Base-by-base conservation (phyloP, 2,329 filamentous ascomycete species). In the Fusarium robinianum region DNA sequence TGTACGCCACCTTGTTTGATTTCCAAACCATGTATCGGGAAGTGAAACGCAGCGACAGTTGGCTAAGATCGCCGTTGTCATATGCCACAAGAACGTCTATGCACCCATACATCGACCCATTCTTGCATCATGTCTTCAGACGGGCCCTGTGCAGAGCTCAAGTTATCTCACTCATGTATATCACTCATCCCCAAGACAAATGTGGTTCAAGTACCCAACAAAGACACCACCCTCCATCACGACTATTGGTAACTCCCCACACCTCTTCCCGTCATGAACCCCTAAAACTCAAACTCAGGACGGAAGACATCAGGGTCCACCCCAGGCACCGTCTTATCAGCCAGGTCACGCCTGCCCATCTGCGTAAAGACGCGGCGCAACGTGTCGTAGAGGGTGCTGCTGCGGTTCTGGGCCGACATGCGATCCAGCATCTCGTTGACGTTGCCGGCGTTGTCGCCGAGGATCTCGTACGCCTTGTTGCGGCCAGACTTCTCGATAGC, bases 361-460 rank as follows among this genome's bases (percentile, higher is more conserved):
- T 95, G 90, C 8, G 85, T 91, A 69, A 99, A 97, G n/a, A 97
- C 94, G 48, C 95, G 78, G 51, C 92, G 76, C 51, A 99, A 73
- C 9, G 95, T 99, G 68, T 99, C 95, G 68, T 96, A 96, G 46
- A 99, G 74, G 62, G 96, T 99, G 35, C 91, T 96, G 74, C 90
- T 96, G 66, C 95, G 85, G 71, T 99, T 99, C 75, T 97, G 92
- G 37, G 86, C 86, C 41, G 95, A 86, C 84, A 96, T 90, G 49
- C 87, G 80, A 63, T 96, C 88, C 14, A 96, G 76, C 56, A 88
- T 83, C 43, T 81, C 83, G 61, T 96, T 90, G 16, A 73, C 65
- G 27, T 67, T 60, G 23, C 61, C 60, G 8, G 67, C 72, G 8
- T 67, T 75, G 24, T 72, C 73, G 39, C 84, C 86, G 2, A 96